A percentile compares a stretch with the other conserved stretches of the same genome.
Evolutionary conservation across 2,329 filamentous ascomycete species (phyloP).

Genomic region (Podosphaera xanthii): DNA sequence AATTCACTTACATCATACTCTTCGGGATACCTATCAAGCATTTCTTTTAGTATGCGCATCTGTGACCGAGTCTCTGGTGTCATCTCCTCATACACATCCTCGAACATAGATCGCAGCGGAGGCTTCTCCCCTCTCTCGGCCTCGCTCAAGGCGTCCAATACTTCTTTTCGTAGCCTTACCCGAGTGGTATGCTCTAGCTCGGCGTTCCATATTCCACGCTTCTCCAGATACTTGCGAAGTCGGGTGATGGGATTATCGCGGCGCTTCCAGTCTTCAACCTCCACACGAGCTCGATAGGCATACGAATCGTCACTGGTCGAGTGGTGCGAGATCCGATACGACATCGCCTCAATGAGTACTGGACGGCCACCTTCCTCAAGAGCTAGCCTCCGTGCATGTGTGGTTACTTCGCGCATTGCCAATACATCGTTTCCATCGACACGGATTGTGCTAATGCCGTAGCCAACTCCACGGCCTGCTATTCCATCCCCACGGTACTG

Average conservation of each 20-base stretch:
- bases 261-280: conserved; percentile 87
- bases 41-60: conserved; percentile 50
- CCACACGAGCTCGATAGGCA: conserved; percentile 76
- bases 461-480: conserved; percentile 64
- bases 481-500: conserved; percentile 86
- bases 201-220: conserved; percentile 64
- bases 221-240: conserved; percentile 76
- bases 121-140: conserved; percentile 69
- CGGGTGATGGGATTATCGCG: conserved; percentile 74
- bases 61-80: conserved; percentile 60
- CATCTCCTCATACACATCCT: conserved; percentile 72
- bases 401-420: conserved; percentile 62
- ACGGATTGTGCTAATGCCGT: conserved; percentile 82
- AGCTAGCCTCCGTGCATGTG: conserved; percentile 51
- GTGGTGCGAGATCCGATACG: conserved; percentile 93
- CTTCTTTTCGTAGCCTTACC: conserved; percentile 42
- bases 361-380: conserved; percentile 21
- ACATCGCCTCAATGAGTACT: conserved; percentile 90
- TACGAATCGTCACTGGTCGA: conserved; percentile 94
- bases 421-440: conserved; percentile 92
- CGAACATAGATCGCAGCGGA: conserved; percentile 48
- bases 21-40: conserved; percentile 66
- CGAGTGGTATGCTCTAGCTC: conserved; percentile 53
- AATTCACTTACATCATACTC: conserved; percentile 71
- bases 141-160: conserved; percentile 63